Evolutionary conservation across 371 early-diverging fungal genomes (phyloP), one percentile per base, ranked within the genome.

Genomic region (Mucor racemosus): DNA sequence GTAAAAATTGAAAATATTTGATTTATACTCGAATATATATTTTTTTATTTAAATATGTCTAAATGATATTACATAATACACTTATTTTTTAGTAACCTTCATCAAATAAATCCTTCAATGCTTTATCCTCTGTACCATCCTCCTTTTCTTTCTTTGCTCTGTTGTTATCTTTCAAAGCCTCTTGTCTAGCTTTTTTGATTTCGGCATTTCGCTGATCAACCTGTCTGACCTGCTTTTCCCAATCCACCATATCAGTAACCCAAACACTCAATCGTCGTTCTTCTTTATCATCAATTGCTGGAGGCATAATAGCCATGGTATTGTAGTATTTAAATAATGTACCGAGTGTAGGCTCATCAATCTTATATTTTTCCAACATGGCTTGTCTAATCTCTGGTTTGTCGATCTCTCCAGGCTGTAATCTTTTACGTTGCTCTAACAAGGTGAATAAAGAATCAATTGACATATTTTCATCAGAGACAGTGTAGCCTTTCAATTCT

Each of bases 261-360:
- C 82, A 82, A 14, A 79, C 71, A 60, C 76, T 75, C 13, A 50
- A 17, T 19, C 70, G 60, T 61, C 79, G 68, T 42, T 74, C 76
- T 36, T 74, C 73, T 35, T 76, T 73, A 50, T 75, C 76, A 19
- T 74, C 78, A 26, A 69, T n/a, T 5, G 62, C 57, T 17, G 74
- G 64, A 8, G 82, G 82, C 69, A 77, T 74, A 5, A 81, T 68
- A 26, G 82, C 76, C 65, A 82, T 74, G 21, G 73, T 75, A 42
- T 76, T 78, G 39, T 76, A 79, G 21, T 79, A 71, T 35, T 76
- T 79, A 44, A 69, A 64, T 2, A 82, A 42, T 5, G 68, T 74
- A 0, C 61, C 38, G 15, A 82, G 44, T 7, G 78, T 79, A 5
- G 64, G 17, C 6, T 69, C 62, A 36, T 78, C 73, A 2, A 79